Evolutionary conservation across 1,284 basidiomycete genomes (phyloP), one percentile per base, ranked within the genome.

Genomic region (Ceratorhiza oryzae-sativae): DNA sequence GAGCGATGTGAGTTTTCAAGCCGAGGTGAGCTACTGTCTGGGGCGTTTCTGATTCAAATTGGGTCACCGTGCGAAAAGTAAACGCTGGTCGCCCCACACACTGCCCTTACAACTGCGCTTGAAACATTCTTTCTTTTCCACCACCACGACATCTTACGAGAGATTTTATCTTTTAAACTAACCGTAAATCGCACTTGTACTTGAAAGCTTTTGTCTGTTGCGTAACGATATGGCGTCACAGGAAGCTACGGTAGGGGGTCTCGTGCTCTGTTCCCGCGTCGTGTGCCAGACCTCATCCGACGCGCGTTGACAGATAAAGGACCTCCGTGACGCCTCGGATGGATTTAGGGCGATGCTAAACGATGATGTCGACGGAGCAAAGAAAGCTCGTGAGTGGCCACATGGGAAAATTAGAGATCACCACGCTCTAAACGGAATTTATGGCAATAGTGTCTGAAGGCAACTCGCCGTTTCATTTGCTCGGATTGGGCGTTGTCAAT

Each of bases 311-410:
- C n/a, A 70, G 67, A 23, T 58, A 25, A 55, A 41, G 32, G 73
- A 76, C 32, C 59, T 77, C 20, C 39, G 60, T 23, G 62, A 72
- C 30, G 90, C 90, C 2, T 84, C 83, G 1, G 72, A 80, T 27
- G 91, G 88, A 3, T 92, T 92, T 76, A 87, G 90, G 80, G 78
- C 80, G 48, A 83, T 92, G 65, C 92, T 92, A 78, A 80, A 84
- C 49, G 90, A 92, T 75, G 86, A 90, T 73, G 81, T 92, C 62
- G 80, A 77, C 0, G 82, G 83, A 3, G 88, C 89, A 0, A 80
- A 84, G 73, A 77, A 81, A 12, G 80, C 83, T 46, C 89, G 71
- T 77, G 53, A 48, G 73, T 65, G 59, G n/a, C 60, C 56, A 46
- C 27, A 30, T 20, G 34, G 56, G 32, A 49, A 49, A 27, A 20